phyloP scores from a whole-genome alignment of 208 protist species.

The Histomonas meleagridis region DNA sequence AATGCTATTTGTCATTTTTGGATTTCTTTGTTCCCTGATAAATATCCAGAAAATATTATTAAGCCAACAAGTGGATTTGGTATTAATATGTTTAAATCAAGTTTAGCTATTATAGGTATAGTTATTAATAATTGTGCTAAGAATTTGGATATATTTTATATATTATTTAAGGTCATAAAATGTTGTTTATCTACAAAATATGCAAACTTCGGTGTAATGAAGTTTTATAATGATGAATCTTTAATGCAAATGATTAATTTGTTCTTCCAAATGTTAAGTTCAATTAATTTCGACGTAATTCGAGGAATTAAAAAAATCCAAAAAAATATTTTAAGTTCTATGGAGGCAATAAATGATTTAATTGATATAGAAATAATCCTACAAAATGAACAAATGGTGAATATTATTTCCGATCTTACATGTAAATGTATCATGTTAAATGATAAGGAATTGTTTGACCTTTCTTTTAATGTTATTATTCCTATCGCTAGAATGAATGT shows the following conservation, averaged over 20 bases:
- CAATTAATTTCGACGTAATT: neutral
- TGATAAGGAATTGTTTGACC: too few relatives aligned
- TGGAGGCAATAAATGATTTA: too few relatives aligned
- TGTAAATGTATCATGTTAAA: too few relatives aligned
- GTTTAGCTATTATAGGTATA: neutral
- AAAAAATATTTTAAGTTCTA: too few relatives aligned
- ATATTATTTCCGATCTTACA: too few relatives aligned
- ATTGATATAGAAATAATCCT: too few relatives aligned
- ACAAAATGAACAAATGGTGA: too few relatives aligned
- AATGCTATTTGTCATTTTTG: neutral
- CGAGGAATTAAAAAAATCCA: too few relatives aligned
- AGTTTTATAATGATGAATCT: neutral
- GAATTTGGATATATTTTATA: neutral
- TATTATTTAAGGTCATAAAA: neutral
- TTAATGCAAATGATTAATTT: neutral
- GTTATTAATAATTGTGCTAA: neutral
- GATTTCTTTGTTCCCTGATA: neutral
- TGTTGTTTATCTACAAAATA: neutral
- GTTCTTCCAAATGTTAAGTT: neutral
- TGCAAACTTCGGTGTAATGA: neutral
- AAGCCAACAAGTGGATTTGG: neutral
- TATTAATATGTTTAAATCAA: neutral
- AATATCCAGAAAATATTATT: neutral
- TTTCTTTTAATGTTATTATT: too few relatives aligned
- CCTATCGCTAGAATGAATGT: too few relatives aligned